Evolutionary conservation across 257 asterid species (phyloP).

Genomic region (Salvia splendens): DNA sequence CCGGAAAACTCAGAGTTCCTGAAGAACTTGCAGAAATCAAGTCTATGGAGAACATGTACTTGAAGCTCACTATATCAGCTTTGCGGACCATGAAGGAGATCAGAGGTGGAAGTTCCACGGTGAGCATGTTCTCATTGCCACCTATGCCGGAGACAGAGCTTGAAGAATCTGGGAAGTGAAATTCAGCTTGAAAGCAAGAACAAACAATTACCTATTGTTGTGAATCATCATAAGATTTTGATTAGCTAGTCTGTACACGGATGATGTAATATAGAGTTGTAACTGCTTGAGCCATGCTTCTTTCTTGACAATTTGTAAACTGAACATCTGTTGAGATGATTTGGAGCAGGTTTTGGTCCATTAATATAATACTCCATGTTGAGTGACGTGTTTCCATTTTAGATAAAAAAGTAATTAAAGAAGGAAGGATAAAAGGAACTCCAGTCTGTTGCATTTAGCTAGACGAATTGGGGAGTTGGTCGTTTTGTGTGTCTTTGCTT

Average conservation of each 20-base stretch:
- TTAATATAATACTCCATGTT: not conserved
- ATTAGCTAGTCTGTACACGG: constrained; percentile 24
- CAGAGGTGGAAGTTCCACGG: constrained; percentile 69
- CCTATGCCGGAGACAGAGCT: constrained; percentile 46
- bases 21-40: constrained; percentile 56
- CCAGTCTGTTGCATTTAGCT: too few species aligned
- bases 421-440: too few species aligned
- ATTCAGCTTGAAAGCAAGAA: constrained; percentile 38
- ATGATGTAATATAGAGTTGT: constrained; percentile 13
- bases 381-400: too few species aligned
- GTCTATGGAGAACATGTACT: constrained; percentile 59
- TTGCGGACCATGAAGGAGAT: constrained; percentile 58
- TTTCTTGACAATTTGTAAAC: constrained; percentile 9
- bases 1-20: constrained; percentile 43
- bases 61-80: constrained; percentile 64
- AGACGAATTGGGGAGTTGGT: too few species aligned
- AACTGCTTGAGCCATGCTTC: not conserved
- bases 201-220: not conserved
- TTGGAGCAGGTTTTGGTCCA: constrained; percentile 18
- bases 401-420: too few species aligned
- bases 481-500: too few species aligned
- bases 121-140: constrained; percentile 65
- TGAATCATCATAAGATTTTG: constrained; percentile 27
- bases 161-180: constrained; percentile 44
- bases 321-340: constrained; percentile 19